Base-by-base conservation (phyloP, 2,329 filamentous ascomycete genomes). In the Fusarium torulosum region DNA sequence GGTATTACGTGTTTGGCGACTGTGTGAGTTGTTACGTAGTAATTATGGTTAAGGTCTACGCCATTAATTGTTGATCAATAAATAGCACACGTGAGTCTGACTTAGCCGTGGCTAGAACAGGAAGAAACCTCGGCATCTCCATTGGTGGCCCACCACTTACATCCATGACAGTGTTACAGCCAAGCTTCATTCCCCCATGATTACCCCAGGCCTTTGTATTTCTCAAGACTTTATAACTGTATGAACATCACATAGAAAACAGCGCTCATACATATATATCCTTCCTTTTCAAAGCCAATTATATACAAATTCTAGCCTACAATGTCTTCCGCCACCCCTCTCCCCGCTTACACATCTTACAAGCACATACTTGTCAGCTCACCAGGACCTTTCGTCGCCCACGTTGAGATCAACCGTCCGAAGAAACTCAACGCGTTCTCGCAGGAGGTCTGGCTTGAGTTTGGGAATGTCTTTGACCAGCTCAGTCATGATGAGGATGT, bases 371-470 rank as follows among this genome's bases (percentile, higher is more conserved):
- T 89, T 69, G 84, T 96, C 71, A 88, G 86, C n/a, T 89, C 88
- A 41, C 92, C 94, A 0, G 75, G 81, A 37, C 85, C 90, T 74
- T 89, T 89, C 81, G 90, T 97, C 47, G 92, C 90, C n/a, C 93
- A 97, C 77, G 91, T 98, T 60, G 91, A 97, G 80, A 97, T 97
- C 80, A 94, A 96, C 82, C 88, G 94, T 2, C 88, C 94, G 2
- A 79, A 88, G 69, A 97, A 97, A 82, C 83, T 97, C 77, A 98
- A 98, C 78, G 89, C 94, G 67, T 97, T 97, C 78, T 86, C 88
- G 69, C 89, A 93, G 77, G 82, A 87, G 53, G 95, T 97, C 89
- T 97, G 94, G 93, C 82, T 90, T 53, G 93, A 97, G 81, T 84
- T 97, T 66, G 87, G 89, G 55, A 75, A 78, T 14, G 84, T 96